Evolutionary conservation across 345 rosid species (phyloP).

Genomic region (Chamaenerion angustifolium): DNA sequence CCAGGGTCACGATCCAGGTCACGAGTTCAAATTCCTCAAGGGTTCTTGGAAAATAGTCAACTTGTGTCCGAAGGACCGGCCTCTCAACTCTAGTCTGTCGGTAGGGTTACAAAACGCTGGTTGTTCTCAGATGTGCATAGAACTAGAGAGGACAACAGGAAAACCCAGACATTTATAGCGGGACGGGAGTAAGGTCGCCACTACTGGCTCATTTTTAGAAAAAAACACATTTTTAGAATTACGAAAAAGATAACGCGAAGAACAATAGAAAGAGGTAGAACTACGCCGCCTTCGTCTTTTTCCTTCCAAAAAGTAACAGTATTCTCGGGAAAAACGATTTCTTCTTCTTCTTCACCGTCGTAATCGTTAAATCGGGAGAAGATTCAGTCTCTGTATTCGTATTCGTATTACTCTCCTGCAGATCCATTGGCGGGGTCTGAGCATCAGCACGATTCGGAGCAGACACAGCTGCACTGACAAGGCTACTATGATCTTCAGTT

Average conservation of each 20-base stretch:
- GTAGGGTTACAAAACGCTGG: no score
- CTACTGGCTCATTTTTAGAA: no score
- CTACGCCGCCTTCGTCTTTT: constrained; percentile 30
- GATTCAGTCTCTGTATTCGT: constrained; percentile 16
- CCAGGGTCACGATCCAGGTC: no score
- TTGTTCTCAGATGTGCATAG: no score
- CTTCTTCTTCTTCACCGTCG: constrained; percentile 55
- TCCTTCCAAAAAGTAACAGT: constrained; percentile 51
- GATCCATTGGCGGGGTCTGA: constrained; percentile 19
- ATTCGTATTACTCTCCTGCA: constrained; percentile 7
- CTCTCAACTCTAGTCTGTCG: no score
- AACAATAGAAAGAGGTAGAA: background rate
- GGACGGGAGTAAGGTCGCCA: no score
- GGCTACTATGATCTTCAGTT: constrained; percentile 18
- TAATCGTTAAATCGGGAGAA: constrained; percentile 16
- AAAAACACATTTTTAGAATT: background rate
- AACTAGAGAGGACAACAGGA: no score
- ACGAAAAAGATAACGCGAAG: background rate
- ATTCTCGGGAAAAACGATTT: constrained; percentile 58
- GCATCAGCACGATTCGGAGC: constrained; percentile 7
- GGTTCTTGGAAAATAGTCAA: no score
- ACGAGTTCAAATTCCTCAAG: no score
- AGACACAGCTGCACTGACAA: constrained; percentile 7
- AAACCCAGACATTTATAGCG: no score
- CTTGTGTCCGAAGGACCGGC: no score